A percentile compares a stretch with the other conserved stretches of the same genome.
Evolutionary conservation across 345 rosid genomes (phyloP).

Genomic region (Tarenaya hassleriana): DNA sequence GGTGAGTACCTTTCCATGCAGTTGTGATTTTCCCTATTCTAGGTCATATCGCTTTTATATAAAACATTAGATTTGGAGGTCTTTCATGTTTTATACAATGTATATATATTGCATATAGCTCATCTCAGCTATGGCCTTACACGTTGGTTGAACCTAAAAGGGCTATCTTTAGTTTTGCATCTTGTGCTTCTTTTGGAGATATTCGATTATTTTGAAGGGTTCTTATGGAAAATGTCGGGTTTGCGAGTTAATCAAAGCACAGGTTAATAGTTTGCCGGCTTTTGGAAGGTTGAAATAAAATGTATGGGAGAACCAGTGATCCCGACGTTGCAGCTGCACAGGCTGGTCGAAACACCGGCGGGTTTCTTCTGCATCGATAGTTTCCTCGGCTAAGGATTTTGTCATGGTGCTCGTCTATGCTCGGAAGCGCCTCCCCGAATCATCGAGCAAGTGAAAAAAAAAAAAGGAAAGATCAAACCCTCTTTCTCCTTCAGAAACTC

Average conservation of each 20-base stretch:
- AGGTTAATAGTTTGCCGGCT: no score
- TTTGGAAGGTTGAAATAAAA: constrained; percentile 62
- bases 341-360: constrained; percentile 46
- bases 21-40: no score
- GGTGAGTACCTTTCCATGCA: constrained; percentile 48
- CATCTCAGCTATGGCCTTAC: no score
- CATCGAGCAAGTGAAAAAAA: constrained; percentile 20
- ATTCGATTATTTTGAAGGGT: no score
- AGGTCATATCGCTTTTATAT: neutral
- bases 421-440: constrained; percentile 37
- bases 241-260: no score
- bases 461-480: no score
- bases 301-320: constrained; percentile 69
- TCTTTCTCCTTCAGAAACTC: constrained; percentile 3
- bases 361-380: constrained; percentile 40
- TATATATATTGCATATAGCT: no score
- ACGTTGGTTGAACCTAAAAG: no score
- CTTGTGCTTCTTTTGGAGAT: no score
- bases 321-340: constrained; percentile 48
- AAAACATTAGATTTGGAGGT: neutral
- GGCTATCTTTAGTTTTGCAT: no score
- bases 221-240: no score
- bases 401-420: constrained; percentile 70
- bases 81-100: neutral
- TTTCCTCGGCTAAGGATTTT: constrained; percentile 76